These are phyloP conservation scores for Rhododendron henanense DNA, from an alignment of 148 eudicot genomes.

Conservation along the genomic window DNA sequence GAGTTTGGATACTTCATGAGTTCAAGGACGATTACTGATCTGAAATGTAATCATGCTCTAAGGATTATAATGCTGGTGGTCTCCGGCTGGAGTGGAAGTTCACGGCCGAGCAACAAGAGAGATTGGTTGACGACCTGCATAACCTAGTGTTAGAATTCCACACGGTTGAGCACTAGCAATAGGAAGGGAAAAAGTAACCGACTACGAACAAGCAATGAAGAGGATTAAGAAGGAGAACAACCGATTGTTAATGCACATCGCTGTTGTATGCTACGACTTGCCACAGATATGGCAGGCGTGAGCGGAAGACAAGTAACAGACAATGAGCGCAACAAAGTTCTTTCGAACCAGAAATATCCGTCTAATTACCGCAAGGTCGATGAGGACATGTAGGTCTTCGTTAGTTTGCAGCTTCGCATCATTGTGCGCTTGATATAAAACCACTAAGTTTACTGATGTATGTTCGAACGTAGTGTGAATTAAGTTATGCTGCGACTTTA, in stretches of 20 bases:
- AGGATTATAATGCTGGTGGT: too few species aligned
- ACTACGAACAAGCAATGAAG: too few species aligned
- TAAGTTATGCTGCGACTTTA: background rate
- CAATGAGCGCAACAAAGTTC: background rate
- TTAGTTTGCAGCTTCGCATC: background rate
- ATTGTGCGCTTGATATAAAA: background rate
- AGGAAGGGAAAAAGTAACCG: too few species aligned
- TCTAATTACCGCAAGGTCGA: background rate
- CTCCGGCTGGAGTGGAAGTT: too few species aligned
- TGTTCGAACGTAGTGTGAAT: background rate
- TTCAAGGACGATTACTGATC: too few species aligned
- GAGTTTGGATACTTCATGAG: too few species aligned
- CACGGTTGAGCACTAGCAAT: too few species aligned
- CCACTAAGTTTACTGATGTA: background rate
- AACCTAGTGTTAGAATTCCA: too few species aligned
- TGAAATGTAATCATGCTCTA: too few species aligned
- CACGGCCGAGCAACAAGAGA: too few species aligned
- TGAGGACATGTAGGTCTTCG: background rate
- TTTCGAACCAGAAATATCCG: background rate
- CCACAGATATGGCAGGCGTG: background rate
- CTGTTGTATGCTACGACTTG: background rate
- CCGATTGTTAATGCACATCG: background rate
- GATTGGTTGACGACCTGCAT: too few species aligned
- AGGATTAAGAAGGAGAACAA: too few species aligned
- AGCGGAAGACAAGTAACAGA: background rate